Evolutionary conservation across 371 early-diverging fungal genomes (phyloP).

Genomic region (Actinomucor elegans): DNA sequence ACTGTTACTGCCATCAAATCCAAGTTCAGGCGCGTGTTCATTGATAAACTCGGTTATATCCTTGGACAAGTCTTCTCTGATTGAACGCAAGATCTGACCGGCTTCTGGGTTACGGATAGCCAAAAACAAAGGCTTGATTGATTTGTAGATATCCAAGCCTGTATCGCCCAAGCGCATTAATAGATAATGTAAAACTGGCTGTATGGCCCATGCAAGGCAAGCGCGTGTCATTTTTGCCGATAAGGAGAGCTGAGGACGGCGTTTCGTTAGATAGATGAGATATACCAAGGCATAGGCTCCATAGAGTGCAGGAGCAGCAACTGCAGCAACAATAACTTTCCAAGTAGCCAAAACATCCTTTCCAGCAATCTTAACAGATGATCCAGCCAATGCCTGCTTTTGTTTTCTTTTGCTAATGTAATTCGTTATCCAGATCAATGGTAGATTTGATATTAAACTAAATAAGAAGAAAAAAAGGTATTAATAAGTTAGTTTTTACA

Average conservation of each 20-base stretch:
- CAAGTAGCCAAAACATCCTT: conserved; percentile 95
- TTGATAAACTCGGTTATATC: conserved; percentile 30
- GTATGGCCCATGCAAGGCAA: conserved; percentile 49
- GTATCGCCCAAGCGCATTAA: conserved; percentile 84
- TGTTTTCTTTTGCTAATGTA: conserved; percentile 79
- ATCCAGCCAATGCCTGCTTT: conserved; percentile 82
- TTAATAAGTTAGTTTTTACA: not conserved
- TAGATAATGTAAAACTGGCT: conserved; percentile 77
- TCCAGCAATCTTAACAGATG: conserved; percentile 91
- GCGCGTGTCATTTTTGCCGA: conserved; percentile 31
- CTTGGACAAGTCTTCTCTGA: conserved; percentile 31
- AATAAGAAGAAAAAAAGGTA: not conserved
- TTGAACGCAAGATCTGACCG: conserved; percentile 29
- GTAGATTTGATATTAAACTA: conserved; percentile 72
- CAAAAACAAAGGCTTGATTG: conserved; percentile 83
- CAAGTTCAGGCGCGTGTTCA: conserved; percentile 20
- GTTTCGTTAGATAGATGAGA: conserved; percentile 42
- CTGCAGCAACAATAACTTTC: conserved; percentile 86
- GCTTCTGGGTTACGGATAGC: conserved; percentile 58
- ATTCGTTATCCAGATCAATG: conserved; percentile 71
- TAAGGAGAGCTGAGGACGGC: conserved; percentile 27
- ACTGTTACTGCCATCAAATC: conserved; percentile 1
- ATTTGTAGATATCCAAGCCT: conserved; percentile 85
- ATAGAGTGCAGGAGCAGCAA: conserved; percentile 77
- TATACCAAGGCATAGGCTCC: conserved; percentile 62